phyloP scores from a whole-genome alignment of 225 moss, liverwort and hornwort genomes.

The Asterella californica region DNA sequence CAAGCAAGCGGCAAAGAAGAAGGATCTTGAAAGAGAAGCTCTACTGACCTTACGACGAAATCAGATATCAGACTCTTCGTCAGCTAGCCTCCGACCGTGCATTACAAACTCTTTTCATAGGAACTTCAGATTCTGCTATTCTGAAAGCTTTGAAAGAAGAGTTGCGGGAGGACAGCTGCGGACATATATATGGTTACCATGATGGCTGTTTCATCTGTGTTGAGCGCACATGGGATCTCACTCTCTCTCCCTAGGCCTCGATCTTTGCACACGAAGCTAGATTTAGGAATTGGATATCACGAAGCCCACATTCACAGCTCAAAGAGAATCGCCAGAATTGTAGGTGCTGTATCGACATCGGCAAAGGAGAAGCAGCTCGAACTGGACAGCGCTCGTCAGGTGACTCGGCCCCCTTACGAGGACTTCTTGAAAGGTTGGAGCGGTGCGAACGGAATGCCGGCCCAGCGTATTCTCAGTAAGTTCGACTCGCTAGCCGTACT shows the following conservation, averaged over 20 bases:
- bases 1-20: too few relatives aligned
- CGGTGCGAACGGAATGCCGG: background rate
- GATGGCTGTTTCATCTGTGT: background rate
- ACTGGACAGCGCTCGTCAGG: too few relatives aligned
- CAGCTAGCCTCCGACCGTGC: too few relatives aligned
- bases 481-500: constrained; percentile 21
- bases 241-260: background rate
- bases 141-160: too few relatives aligned
- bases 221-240: background rate
- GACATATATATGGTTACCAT: background rate
- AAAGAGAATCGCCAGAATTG: background rate
- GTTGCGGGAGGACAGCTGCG: too few relatives aligned
- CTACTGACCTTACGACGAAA: too few relatives aligned
- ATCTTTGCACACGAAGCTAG: background rate
- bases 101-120: too few relatives aligned
- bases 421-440: background rate
- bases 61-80: too few relatives aligned
- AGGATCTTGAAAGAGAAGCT: too few relatives aligned
- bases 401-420: background rate
- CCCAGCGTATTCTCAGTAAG: background rate
- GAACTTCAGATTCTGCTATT: too few relatives aligned
- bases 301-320: background rate
- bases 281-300: background rate
- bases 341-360: background rate
- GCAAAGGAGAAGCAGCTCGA: background rate